These are phyloP conservation scores for Dillenia suffruticosa DNA, from an alignment of 164 flowering plant species.

Conservation along the genomic window DNA sequence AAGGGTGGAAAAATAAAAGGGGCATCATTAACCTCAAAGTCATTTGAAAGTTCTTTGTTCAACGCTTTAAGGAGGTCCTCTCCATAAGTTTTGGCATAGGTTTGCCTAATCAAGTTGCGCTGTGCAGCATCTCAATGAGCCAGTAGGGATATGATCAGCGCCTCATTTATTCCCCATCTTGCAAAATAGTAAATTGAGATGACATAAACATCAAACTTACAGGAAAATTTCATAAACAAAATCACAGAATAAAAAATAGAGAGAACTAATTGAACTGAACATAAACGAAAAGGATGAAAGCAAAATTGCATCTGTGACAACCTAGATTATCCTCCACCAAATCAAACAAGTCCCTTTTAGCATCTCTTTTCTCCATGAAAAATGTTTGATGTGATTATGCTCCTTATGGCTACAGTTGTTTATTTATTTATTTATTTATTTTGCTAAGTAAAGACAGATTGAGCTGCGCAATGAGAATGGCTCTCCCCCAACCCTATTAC, in stretches of 20 bases:
- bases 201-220: background rate
- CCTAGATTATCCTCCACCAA: no score
- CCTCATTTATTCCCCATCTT: constrained; percentile 95
- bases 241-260: background rate
- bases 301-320: no score
- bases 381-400: background rate
- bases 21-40: constrained; percentile 51
- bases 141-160: constrained; percentile 54
- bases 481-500: no score
- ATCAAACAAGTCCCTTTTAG: no score
- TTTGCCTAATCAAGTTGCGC: constrained; percentile 41
- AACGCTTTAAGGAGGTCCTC: constrained; percentile 70
- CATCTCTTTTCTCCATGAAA: background rate
- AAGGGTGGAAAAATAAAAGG: background rate
- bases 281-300: no score
- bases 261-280: no score
- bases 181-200: constrained; percentile 12
- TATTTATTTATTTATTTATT: no score
- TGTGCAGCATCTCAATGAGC: constrained; percentile 74
- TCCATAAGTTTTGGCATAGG: constrained; percentile 50
- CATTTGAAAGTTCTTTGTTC: constrained; percentile 61
- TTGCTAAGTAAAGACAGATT: no score
- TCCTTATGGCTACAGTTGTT: no score
- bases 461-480: no score
- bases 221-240: background rate